Conservation (phyloP, 306 rosid genomes). For the Quercus dentata region DNA sequence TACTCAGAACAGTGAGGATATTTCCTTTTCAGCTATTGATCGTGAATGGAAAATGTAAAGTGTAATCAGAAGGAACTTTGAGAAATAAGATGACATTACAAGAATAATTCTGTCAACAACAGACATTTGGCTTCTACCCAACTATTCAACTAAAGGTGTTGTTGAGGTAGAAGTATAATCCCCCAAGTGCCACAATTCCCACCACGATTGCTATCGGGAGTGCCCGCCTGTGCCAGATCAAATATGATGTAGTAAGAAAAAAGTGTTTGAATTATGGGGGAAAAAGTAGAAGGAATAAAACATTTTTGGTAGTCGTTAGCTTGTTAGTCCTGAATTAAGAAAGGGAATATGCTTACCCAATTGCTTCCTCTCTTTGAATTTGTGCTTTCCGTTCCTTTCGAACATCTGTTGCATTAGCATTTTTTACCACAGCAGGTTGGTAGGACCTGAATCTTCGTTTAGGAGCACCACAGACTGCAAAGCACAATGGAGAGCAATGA, state of each 20-base stretch:
- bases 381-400: conserved; percentile 72
- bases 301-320: background rate
- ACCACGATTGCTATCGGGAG: conserved; percentile 71
- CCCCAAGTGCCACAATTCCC: conserved; percentile 74
- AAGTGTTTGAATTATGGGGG: background rate
- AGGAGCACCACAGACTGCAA: conserved; percentile 95
- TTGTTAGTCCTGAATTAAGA: background rate
- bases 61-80: background rate
- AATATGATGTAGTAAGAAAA: background rate
- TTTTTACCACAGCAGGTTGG: conserved; percentile 52
- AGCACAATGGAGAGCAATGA: background rate
- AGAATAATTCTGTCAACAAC: background rate
- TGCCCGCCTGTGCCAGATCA: conserved; percentile 50
- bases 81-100: conserved; percentile 9
- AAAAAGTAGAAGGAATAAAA: background rate
- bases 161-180: conserved; percentile 73
- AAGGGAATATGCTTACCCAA: conserved; percentile 50
- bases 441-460: conserved; percentile 77
- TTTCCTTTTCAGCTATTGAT: background rate
- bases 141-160: conserved; percentile 27
- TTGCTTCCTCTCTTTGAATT: conserved; percentile 64
- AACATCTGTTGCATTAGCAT: conserved; percentile 45
- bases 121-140: background rate
- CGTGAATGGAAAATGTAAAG: background rate
- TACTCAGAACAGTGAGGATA: background rate